These are phyloP conservation scores for Hypoxylon perforatum DNA, from an alignment of 495 filamentous ascomycete genomes.

Conservation along the genomic window DNA sequence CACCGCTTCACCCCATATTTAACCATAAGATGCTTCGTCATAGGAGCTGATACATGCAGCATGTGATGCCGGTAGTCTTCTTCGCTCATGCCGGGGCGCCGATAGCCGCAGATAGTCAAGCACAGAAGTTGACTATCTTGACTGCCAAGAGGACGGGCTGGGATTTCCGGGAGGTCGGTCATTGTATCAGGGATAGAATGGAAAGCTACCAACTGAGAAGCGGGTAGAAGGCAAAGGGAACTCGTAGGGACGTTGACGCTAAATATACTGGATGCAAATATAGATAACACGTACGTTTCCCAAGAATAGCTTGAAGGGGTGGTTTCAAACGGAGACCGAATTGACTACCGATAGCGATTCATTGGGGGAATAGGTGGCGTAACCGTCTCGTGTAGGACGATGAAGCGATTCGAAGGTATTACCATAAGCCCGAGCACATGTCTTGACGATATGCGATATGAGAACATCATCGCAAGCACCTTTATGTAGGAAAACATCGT, in stretches of 20 bases:
- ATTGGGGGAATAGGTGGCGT: background rate
- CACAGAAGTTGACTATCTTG: constrained; percentile 40
- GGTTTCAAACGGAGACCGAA: background rate
- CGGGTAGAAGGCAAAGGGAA: background rate
- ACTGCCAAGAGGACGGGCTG: background rate
- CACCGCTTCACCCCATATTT: constrained; percentile 57
- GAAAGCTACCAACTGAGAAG: background rate
- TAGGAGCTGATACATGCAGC: constrained; percentile 55
- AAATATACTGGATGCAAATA: background rate
- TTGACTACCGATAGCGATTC: background rate
- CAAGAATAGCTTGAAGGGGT: background rate
- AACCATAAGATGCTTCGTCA: constrained; percentile 57
- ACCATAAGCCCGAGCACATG: background rate
- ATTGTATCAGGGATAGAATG: background rate
- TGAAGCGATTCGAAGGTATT: background rate
- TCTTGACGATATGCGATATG: background rate
- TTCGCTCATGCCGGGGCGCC: constrained; percentile 61
- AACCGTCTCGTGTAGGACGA: background rate
- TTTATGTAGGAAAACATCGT: background rate
- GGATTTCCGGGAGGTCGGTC: background rate
- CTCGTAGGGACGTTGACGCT: background rate
- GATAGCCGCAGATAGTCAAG: constrained; percentile 62
- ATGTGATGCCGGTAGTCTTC: constrained; percentile 61
- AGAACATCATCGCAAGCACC: background rate
- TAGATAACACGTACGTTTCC: too few species aligned